Conservation (phyloP, 495 filamentous ascomycete species). For the Oleoguttula mirabilis region DNA sequence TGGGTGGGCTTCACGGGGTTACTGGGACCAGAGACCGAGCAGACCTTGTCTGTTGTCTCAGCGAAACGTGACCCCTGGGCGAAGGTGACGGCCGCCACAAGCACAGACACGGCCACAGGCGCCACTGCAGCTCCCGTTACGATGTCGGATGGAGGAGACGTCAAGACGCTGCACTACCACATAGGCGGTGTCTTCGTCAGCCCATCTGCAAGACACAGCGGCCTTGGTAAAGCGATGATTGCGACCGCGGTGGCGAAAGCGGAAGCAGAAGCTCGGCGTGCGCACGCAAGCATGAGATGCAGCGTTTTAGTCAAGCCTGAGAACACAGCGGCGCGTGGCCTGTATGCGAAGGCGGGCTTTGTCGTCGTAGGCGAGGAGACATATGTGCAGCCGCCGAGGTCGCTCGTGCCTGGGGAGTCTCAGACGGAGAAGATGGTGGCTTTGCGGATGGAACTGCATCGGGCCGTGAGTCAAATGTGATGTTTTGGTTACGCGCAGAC, state of each 20-base stretch:
- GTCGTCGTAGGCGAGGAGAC: slow-evolving; percentile 22
- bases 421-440: slow-evolving; percentile 1
- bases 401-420: not conserved
- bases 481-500: no score
- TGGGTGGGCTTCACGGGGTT: slow-evolving; percentile 27
- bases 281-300: slow-evolving; percentile 24
- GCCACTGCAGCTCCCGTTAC: no score
- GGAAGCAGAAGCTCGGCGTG: slow-evolving; percentile 14
- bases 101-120: no score
- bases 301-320: slow-evolving; percentile 26
- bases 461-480: no score
- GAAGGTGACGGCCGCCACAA: no score
- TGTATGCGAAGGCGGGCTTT: slow-evolving; percentile 41
- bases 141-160: no score
- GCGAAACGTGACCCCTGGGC: slow-evolving; percentile 4
- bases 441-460: slow-evolving; percentile 7
- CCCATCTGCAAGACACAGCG: slow-evolving; percentile 33
- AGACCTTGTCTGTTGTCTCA: not conserved
- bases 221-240: slow-evolving; percentile 34
- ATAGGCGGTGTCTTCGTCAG: slow-evolving; percentile 36
- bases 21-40: slow-evolving; percentile 22
- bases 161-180: slow-evolving; percentile 19
- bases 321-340: slow-evolving; percentile 30
- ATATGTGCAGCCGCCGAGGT: slow-evolving; percentile 6
- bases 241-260: slow-evolving; percentile 29